phyloP scores from a whole-genome alignment of 768 basidiomycete genomes.

The Kwoniella dendrophila region DNA sequence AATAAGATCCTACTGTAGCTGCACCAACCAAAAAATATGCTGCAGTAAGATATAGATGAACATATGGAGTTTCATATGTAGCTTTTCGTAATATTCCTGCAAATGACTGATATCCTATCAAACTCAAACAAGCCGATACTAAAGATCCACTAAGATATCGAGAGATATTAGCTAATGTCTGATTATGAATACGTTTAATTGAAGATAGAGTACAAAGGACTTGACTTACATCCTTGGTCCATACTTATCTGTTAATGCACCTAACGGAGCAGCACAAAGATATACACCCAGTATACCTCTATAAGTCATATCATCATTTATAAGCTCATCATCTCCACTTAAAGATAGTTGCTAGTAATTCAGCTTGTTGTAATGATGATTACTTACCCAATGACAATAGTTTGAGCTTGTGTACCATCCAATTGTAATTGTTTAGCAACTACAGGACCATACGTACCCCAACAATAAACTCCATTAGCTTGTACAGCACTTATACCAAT shows the following conservation, averaged over 20 bases:
- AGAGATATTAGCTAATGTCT: constrained; percentile 12
- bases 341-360: neutral
- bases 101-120: constrained; percentile 51
- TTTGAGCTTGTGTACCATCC: constrained; percentile 45
- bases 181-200: neutral
- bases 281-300: constrained; percentile 54
- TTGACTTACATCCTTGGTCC: constrained; percentile 52
- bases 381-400: constrained; percentile 51
- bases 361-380: neutral
- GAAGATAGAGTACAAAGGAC: neutral
- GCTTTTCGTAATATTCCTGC: constrained; percentile 32
- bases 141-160: constrained; percentile 36
- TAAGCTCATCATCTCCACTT: constrained; percentile 14
- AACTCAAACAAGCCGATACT: constrained; percentile 44
- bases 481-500: constrained; percentile 46
- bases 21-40: constrained; percentile 51
- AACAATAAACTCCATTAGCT: constrained; percentile 56
- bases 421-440: constrained; percentile 47
- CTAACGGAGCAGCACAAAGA: constrained; percentile 53
- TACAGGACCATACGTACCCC: constrained; percentile 55
- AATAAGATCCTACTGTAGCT: constrained; percentile 54
- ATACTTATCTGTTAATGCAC: constrained; percentile 48
- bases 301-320: too few species aligned
- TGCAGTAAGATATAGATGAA: constrained; percentile 43
- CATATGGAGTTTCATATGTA: constrained; percentile 35